Conservation (phyloP, 352 stramenopile genomes). For the Pythium aquatile region DNA sequence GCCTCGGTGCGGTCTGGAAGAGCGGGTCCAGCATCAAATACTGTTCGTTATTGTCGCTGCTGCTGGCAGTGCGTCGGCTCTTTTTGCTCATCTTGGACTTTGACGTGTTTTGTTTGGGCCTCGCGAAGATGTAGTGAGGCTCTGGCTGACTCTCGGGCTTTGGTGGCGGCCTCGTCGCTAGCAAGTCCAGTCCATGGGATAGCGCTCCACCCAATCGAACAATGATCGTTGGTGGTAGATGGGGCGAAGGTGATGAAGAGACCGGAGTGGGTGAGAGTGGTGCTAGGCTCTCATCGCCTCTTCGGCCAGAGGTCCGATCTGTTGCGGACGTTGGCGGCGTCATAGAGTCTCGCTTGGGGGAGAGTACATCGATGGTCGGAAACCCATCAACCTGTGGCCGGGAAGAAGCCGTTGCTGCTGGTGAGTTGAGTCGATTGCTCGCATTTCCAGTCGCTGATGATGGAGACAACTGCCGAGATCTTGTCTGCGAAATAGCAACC, state of each 20-base stretch:
- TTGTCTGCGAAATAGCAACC: background rate
- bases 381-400: background rate
- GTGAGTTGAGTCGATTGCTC: background rate
- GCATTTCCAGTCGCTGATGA: background rate
- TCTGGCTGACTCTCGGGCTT: background rate
- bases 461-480: background rate
- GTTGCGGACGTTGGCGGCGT: background rate
- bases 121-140: conserved; percentile 48
- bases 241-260: background rate
- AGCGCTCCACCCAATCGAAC: background rate
- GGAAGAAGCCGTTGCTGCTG: background rate
- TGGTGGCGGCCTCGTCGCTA: conserved; percentile 16
- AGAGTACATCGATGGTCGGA: background rate
- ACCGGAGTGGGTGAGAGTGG: background rate
- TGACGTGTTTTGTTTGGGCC: conserved; percentile 36
- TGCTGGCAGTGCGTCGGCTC: background rate
- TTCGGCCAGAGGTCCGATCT: conserved; percentile 2
- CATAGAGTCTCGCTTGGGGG: conserved; percentile 7
- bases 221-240: background rate
- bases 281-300: background rate
- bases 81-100: conserved; percentile 23
- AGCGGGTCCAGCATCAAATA: conserved; percentile 69
- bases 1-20: conserved; percentile 33
- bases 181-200: conserved; percentile 17
- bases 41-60: conserved; percentile 12